These are phyloP conservation scores for Mortierella sp. DNA, from an alignment of 371 early-diverging fungal species.

Conservation along the genomic window DNA sequence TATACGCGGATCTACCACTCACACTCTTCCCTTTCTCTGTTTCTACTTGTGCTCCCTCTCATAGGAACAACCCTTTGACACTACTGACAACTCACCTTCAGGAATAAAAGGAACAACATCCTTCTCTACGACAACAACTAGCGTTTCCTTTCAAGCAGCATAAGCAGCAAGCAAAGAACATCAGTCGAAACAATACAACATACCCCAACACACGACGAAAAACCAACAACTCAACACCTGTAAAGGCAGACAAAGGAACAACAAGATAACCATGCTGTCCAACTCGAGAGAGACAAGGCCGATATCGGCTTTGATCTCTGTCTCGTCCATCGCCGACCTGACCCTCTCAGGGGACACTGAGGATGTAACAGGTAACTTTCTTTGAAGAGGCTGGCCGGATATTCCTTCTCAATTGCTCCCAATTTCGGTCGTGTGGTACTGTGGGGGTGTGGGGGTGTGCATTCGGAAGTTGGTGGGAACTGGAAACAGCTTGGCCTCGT, in stretches of 20 bases:
- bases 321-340: conserved; percentile 55
- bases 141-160: background rate
- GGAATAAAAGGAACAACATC: background rate
- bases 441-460: background rate
- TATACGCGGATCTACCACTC: background rate
- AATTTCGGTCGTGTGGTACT: background rate
- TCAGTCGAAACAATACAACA: background rate
- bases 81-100: background rate
- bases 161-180: background rate
- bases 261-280: conserved; percentile 36
- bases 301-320: conserved; percentile 52
- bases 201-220: background rate
- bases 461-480: background rate
- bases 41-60: no score
- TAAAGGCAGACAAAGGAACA: conserved; percentile 4
- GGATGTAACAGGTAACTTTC: conserved; percentile 53
- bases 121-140: background rate
- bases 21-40: background rate
- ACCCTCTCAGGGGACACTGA: conserved; percentile 45
- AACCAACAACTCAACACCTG: background rate
- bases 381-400: background rate
- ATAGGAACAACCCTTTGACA: background rate
- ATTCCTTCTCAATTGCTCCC: background rate
- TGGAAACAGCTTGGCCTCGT: background rate
- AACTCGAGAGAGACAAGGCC: conserved; percentile 47